phyloP scores from a whole-genome alignment of 2,329 filamentous ascomycete species.

The Macrophomina pseudophaseolina region DNA sequence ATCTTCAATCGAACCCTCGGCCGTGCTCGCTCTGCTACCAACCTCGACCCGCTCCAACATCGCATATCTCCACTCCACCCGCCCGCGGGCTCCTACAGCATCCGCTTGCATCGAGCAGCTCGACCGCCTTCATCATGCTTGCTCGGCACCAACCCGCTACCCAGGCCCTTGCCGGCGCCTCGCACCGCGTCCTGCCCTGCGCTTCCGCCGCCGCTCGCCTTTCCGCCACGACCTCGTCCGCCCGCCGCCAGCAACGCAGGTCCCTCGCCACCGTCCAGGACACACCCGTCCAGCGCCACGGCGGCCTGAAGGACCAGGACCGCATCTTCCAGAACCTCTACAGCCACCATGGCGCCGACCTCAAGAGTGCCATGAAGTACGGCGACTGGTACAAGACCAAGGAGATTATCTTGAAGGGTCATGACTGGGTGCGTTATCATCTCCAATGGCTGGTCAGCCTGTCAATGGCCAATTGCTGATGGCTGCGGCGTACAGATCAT shows the following conservation, averaged over 20 bases:
- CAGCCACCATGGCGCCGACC: slow-evolving; percentile 85
- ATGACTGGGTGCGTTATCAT: slow-evolving; percentile 77
- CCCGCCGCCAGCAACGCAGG: slow-evolving; percentile 60
- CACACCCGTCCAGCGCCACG: slow-evolving; percentile 70
- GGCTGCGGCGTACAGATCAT: slow-evolving; percentile 70
- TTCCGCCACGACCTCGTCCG: slow-evolving; percentile 47
- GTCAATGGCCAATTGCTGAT: slow-evolving; percentile 24
- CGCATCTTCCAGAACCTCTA: slow-evolving; percentile 99
- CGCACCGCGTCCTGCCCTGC: slow-evolving; percentile 49
- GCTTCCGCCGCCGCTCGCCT: slow-evolving; percentile 45
- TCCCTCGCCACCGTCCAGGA: slow-evolving; percentile 67
- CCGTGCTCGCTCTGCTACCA: slow-evolving; percentile 15
- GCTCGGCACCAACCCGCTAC: slow-evolving; percentile 46
- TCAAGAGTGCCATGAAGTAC: slow-evolving; percentile 96
- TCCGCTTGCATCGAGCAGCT: slow-evolving; percentile 19
- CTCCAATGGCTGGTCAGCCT: slow-evolving; percentile 12
- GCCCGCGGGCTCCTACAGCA: slow-evolving; percentile 29
- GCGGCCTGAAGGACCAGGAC: slow-evolving; percentile 93
- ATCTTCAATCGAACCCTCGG: slow-evolving; percentile 19
- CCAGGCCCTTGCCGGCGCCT: slow-evolving; percentile 46
- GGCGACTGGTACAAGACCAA: slow-evolving; percentile 99
- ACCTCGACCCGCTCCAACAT: slow-evolving; percentile 24
- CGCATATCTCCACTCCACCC: slow-evolving; percentile 23
- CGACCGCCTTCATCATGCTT: slow-evolving; percentile 43
- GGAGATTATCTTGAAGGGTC: slow-evolving; percentile 94